Evolutionary conservation across 2,329 filamentous ascomycete genomes (phyloP), one percentile per base, ranked within the genome.

Genomic region (Fusarium concolor): DNA sequence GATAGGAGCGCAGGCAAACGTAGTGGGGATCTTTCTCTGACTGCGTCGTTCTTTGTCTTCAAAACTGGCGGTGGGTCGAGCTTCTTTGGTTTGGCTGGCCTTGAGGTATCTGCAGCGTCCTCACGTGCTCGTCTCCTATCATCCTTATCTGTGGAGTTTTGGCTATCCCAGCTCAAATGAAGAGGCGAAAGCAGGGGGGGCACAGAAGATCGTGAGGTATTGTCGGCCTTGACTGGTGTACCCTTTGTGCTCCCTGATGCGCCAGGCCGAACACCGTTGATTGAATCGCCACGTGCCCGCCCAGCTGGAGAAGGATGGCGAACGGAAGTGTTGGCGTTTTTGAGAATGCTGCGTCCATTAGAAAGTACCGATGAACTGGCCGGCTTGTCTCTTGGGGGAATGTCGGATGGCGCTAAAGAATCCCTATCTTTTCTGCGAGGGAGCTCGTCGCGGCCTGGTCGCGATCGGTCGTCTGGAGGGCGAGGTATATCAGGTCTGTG

Each of bases 151-250:
- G 61, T 61, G 5, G 69, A 54, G 9, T 81, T 79, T 28, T 80
- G 79, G 20, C 79, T 78, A 33, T 82, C 82, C 26, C 84, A 79
- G 37, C 79, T 79, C 12, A 86, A 77, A 35, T 81, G 82, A 2
- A 86, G 76, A 2, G 86, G 86, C 1, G 86, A 88, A 15, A 88
- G 72, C 29, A 88, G 70, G 4, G 83, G 84, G 10, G 86, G 86
- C 9, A 88, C 78, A 24, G 77, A 75, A 26, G 80, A 66, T 65
- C 81, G 83, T 3, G 77, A 71, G 12, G 75, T 71, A 12, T 71
- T 65, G 20, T 83, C 81, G 20, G 73, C 47, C 69, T 83, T 83
- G 62, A 71, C 79, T 14, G 82, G 77, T 8, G 77, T 76, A 43
- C 71, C 73, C 56, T 77, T 79, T 29, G 73, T 79, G 67, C 71